These are phyloP conservation scores for Ascochyta fabae DNA, from an alignment of 2,329 filamentous ascomycete genomes.

Conservation along the genomic window DNA sequence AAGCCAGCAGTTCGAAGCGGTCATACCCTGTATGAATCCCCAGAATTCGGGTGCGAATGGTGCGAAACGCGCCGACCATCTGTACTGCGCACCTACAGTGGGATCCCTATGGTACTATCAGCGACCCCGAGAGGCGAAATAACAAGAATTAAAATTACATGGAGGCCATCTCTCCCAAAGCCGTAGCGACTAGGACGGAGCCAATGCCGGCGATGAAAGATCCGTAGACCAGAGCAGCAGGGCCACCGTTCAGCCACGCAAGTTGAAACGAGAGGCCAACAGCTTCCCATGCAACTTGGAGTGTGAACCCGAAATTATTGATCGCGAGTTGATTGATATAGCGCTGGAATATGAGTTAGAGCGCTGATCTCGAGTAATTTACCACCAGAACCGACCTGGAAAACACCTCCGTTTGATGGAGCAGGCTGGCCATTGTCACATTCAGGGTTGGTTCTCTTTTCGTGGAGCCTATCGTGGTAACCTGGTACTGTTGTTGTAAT, in stretches of 20 bases:
- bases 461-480: too few relatives aligned
- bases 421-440: too few relatives aligned
- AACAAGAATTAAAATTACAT: conserved; percentile 23
- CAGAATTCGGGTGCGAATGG: conserved; percentile 27
- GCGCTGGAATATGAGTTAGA: conserved; percentile 9
- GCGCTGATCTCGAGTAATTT: too few relatives aligned
- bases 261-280: conserved; percentile 37
- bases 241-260: conserved; percentile 37
- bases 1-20: too few relatives aligned
- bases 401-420: too few relatives aligned
- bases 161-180: conserved; percentile 39
- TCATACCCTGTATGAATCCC: conserved; percentile 38
- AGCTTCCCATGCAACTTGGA: conserved; percentile 36
- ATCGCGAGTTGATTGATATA: conserved; percentile 37
- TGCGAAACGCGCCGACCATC: conserved; percentile 39
- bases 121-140: too few relatives aligned
- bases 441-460: too few relatives aligned
- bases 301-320: conserved; percentile 34
- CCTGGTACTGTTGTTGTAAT: too few relatives aligned
- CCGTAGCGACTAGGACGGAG: conserved; percentile 40
- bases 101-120: conserved; percentile 27
- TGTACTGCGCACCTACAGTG: conserved; percentile 43
- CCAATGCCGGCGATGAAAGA: conserved; percentile 35
- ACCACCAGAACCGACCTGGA: too few relatives aligned
- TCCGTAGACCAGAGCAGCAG: conserved; percentile 39